Base-by-base conservation (phyloP, 2,329 filamentous ascomycete species). In the Aphanoascus verrucosus region DNA sequence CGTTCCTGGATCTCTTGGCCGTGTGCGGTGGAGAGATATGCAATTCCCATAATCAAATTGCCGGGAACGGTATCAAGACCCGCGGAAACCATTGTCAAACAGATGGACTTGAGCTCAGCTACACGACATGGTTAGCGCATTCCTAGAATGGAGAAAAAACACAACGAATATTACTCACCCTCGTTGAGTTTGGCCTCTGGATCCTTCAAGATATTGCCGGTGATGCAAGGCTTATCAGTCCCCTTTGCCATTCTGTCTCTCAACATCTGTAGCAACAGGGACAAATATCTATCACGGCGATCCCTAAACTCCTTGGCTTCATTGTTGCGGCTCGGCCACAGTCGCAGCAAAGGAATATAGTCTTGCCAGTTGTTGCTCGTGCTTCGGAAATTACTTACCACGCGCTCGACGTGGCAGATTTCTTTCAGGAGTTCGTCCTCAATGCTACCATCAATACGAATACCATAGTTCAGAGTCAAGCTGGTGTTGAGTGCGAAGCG, bases 351-450 rank as follows among this genome's bases (percentile, higher is more conserved):
- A 0, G 87, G 86, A n/a, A 93, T 80, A 60, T 91, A 91, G 62
- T 93, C 87, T 62, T 88, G 84, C 81, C 85, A 87, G 65, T 91
- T 91, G 64, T 89, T 88, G 61, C 83, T 87, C 0, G 86, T 91
- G 23, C 81, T 85, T 46, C 87, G 74, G 63, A 90, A 85, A 61
- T 86, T 86, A 51, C 82, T 84, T 20, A 93, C 82, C 4, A 81
- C 82, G 31, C 85, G 77, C 66, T 91, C 87, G 2, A 91, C 86
- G 45, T 82, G 75, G 0, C 82, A 81, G 54, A 93, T 89, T 64
- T 91, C 87, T 17, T 79, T 73, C 5, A 91, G 74, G 6, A 90
- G 72, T 38, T 77, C 72, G 57, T 84, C 79, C 55, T 88, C 75
- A 44, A 86, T 78, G 57, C 83, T 80, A 0, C 84, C 86, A 52